A percentile compares a stretch with the other conserved stretches of the same genome.
These are phyloP conservation scores for Ambrosiella cleistominuta DNA, from an alignment of 2,329 filamentous ascomycete species.

Conservation along the genomic window DNA sequence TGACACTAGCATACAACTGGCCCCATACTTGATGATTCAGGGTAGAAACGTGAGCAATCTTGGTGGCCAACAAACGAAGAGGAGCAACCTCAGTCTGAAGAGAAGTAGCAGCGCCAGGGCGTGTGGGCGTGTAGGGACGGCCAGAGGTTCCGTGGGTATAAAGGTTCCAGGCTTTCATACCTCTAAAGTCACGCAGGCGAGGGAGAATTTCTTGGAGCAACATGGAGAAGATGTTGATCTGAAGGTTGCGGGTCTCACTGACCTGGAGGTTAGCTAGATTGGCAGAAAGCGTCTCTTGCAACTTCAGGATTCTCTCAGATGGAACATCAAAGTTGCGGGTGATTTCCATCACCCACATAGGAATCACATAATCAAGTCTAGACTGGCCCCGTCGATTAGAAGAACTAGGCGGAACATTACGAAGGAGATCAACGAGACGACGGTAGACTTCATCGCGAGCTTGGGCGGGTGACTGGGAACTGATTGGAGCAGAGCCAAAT, in stretches of 20 bases:
- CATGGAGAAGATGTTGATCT: conserved; percentile 24
- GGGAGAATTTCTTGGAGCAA: conserved; percentile 21
- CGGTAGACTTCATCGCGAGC: conserved; percentile 30
- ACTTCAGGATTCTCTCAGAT: conserved; percentile 27
- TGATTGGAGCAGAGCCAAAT: conserved; percentile 19
- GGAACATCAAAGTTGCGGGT: conserved; percentile 38
- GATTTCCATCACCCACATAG: conserved; percentile 38
- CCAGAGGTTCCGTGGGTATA: conserved; percentile 34
- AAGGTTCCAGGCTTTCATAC: conserved; percentile 18
- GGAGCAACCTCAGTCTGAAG: conserved; percentile 31
- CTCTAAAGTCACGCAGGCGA: conserved; percentile 11
- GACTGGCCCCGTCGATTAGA: conserved; percentile 19
- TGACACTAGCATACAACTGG: conserved; percentile 20
- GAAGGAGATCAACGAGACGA: conserved; percentile 36
- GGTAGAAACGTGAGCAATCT: conserved; percentile 66
- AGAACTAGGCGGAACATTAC: conserved; percentile 27
- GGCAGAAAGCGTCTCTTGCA: conserved; percentile 31
- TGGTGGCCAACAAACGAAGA: conserved; percentile 52
- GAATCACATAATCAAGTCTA: conserved; percentile 35
- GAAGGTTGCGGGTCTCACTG: conserved; percentile 26
- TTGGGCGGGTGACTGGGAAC: conserved; percentile 18
- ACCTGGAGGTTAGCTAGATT: conserved; percentile 25
- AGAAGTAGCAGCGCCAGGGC: conserved; percentile 21
- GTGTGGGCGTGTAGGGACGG: conserved; percentile 14
- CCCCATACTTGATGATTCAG: conserved; percentile 86